Conservation (phyloP, 176 grass and related monocot genomes). For the Carex kokanica region DNA sequence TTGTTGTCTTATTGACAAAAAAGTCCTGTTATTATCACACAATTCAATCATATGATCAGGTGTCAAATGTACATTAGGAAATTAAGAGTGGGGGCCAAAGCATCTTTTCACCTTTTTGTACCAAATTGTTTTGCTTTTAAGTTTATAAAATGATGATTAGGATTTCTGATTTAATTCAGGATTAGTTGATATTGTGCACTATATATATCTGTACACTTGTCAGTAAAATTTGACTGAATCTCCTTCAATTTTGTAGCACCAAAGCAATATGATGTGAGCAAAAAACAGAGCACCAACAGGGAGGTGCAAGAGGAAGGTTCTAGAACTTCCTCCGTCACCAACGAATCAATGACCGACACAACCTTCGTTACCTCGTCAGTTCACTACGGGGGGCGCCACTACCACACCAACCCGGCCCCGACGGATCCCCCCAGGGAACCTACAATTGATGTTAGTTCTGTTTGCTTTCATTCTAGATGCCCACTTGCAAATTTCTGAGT, state of each 20-base stretch:
- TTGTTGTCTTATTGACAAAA: neutral
- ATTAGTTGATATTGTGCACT: constrained; percentile 15
- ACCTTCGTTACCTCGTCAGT: neutral
- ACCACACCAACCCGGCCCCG: neutral
- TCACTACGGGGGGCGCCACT: neutral
- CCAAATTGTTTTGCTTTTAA: neutral
- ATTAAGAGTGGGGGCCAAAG: neutral
- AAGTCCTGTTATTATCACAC: constrained; percentile 5
- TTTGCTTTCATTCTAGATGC: neutral
- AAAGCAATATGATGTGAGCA: constrained; percentile 10
- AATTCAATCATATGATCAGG: constrained; percentile 9
- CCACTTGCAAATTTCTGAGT: neutral
- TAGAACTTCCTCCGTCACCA: neutral
- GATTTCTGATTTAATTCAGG: neutral
- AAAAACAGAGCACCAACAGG: constrained; percentile 21
- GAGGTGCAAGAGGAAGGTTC: constrained; percentile 1
- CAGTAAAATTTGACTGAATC: constrained; percentile 7
- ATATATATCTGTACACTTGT: constrained; percentile 4
- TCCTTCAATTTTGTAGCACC: constrained; percentile 20
- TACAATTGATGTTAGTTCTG: constrained; percentile 8
- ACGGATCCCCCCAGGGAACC: neutral
- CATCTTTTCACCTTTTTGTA: neutral
- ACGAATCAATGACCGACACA: neutral
- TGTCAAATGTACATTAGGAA: constrained; percentile 1
- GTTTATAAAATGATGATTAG: neutral